These are phyloP conservation scores for Cladosporium velox DNA, from an alignment of 2,329 filamentous ascomycete genomes.

Conservation along the genomic window DNA sequence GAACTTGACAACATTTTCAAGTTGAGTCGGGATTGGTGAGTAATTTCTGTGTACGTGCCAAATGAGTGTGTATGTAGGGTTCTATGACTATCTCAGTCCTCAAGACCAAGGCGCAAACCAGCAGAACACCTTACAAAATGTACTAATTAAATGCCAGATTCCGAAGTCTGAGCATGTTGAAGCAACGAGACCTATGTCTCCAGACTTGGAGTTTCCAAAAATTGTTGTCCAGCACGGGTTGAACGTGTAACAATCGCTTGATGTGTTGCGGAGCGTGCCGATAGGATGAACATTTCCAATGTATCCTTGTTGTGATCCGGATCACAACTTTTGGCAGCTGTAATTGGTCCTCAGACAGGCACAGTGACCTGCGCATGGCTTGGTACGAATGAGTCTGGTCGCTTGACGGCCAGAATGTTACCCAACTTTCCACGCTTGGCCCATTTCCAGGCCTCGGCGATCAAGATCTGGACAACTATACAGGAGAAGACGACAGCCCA, in stretches of 20 bases:
- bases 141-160: not conserved
- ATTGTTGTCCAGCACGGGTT: constrained; percentile 1
- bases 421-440: constrained; percentile 51
- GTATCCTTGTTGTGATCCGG: not conserved
- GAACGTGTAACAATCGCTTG: constrained; percentile 1
- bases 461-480: constrained; percentile 60
- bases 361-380: not conserved
- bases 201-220: not conserved
- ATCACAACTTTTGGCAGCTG: not conserved
- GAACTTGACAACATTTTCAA: not conserved
- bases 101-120: not conserved
- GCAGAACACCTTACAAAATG: not conserved
- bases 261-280: not conserved
- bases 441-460: constrained; percentile 67
- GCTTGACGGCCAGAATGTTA: constrained; percentile 10
- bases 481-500: constrained; percentile 66
- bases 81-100: not conserved
- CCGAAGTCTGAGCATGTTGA: constrained; percentile 16
- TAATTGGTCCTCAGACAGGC: not conserved
- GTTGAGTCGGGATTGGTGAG: not conserved
- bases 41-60: not conserved
- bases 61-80: constrained; percentile 1
- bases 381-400: not conserved
- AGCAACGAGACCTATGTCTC: constrained; percentile 14
- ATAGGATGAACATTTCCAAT: not conserved